Conservation (phyloP, 257 asterid species). For the Prunella vulgaris region DNA sequence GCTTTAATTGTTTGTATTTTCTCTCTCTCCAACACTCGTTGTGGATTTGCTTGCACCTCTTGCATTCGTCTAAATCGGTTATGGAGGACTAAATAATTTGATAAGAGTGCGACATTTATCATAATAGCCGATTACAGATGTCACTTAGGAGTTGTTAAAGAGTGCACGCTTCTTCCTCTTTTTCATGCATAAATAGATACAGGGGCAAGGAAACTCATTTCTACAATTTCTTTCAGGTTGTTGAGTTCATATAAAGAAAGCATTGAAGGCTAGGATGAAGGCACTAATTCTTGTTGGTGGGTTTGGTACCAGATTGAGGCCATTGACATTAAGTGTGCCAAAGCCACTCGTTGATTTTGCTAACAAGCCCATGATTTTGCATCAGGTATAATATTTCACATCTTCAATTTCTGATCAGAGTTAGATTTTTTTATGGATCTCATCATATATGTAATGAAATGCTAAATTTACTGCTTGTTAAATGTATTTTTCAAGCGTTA, state of each 20-base stretch:
- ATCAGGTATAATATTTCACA: constrained; percentile 55
- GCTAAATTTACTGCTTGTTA: background rate
- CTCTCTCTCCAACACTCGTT: constrained; percentile 15
- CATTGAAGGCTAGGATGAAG: constrained; percentile 53
- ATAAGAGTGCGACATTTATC: constrained; percentile 14
- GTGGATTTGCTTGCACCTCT: constrained; percentile 22
- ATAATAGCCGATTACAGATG: constrained; percentile 23
- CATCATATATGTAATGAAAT: background rate
- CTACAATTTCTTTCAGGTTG: constrained; percentile 8
- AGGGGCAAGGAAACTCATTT: constrained; percentile 15
- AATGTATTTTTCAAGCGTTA: background rate
- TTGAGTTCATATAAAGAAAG: constrained; percentile 16
- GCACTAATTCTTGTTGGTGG: constrained; percentile 97
- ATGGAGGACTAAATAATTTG: constrained; percentile 30
- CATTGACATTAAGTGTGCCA: constrained; percentile 78
- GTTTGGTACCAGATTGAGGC: constrained; percentile 92
- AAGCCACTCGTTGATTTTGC: constrained; percentile 96
- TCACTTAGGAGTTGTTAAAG: constrained; percentile 14
- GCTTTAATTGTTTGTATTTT: constrained; percentile 9
- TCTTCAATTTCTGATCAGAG: background rate
- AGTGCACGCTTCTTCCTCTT: constrained; percentile 26
- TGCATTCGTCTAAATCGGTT: constrained; percentile 25
- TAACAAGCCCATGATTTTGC: constrained; percentile 97
- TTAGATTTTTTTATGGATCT: background rate
- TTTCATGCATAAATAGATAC: constrained; percentile 28